Conservation (phyloP, 2,329 filamentous ascomycete genomes). For the Colletotrichum phormii region DNA sequence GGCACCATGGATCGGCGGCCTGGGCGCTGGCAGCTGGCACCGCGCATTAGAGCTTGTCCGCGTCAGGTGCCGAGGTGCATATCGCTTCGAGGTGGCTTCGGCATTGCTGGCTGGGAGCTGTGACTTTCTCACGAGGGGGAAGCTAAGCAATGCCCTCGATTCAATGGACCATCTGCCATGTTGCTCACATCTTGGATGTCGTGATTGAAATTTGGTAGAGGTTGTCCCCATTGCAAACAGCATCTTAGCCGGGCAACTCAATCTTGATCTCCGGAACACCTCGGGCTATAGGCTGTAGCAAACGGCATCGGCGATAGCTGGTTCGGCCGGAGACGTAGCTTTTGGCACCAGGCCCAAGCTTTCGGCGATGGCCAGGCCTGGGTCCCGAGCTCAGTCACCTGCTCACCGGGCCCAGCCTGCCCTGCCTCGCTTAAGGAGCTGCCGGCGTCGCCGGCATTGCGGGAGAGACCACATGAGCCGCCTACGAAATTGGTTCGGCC, state of each 20-base stretch:
- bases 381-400: constrained; percentile 16
- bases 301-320: not conserved
- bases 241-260: not conserved
- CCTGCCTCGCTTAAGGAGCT: constrained; percentile 7
- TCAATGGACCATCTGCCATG: too few species aligned
- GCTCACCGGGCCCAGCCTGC: not conserved
- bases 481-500: constrained; percentile 10
- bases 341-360: constrained; percentile 5
- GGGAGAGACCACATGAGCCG: constrained; percentile 7
- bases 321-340: constrained; percentile 5
- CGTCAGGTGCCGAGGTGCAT: constrained; percentile 30
- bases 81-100: not conserved
- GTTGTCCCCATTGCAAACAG: not conserved
- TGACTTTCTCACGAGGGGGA: not conserved
- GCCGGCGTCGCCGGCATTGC: constrained; percentile 22
- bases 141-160: too few species aligned
- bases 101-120: not conserved
- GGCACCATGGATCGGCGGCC: constrained; percentile 20
- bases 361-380: constrained; percentile 3
- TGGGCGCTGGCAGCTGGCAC: constrained; percentile 29
- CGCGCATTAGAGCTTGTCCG: not conserved
- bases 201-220: not conserved
- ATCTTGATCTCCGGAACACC: not conserved
- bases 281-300: not conserved
- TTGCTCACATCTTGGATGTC: not conserved